Base-by-base conservation (phyloP, 148 eudicot species). In the Chenopodium berlandieri region DNA sequence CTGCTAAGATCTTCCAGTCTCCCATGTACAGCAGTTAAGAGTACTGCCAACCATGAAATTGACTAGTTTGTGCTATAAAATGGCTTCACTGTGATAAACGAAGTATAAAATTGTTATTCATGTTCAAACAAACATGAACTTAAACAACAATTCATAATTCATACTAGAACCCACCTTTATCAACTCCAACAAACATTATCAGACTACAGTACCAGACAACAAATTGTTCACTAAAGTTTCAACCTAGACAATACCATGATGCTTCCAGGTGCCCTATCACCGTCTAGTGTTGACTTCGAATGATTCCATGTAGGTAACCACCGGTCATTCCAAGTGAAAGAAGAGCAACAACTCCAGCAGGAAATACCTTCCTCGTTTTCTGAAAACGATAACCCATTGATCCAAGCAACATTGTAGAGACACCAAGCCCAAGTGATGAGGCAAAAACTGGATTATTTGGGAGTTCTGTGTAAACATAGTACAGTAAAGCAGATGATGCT, bases 271-370 rank as follows among this genome's bases (percentile, higher is more conserved):
- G 52, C 54, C 67, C 30, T 31, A 4, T 60, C 25, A 1, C 16
- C 32, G 3, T 63, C 34, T 40, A 79, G 68, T 92, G 90, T 52
- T 82, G 65, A 70, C 88, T 83, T 77, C 91, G 93, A 60, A 93
- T 72, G 56, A 94, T 86, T 9, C 98, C 98, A 79, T 94, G 94
- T n/a, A 93, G 79, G 79, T 94, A 94, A 13, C 97, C 98, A 5
- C 92, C 89, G 32, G 79, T 86, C 97, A 91, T 91, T 12, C 89
- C 86, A 27, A 93, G 88, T n/a, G 98, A 94, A 62, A 89, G 88
- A 63, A 90, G 67, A 48, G 97, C 91, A 73, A 94, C 97, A 40
- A 89, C 86, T 69, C 98, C 98, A 80, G 98, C 95, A 66, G 98
- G 98, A 77, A 94, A 88, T 40, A 94, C 79, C 86, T 94, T 94